Evolutionary conservation across 306 rosid species (phyloP).

Genomic region (Trifolium subterraneum): DNA sequence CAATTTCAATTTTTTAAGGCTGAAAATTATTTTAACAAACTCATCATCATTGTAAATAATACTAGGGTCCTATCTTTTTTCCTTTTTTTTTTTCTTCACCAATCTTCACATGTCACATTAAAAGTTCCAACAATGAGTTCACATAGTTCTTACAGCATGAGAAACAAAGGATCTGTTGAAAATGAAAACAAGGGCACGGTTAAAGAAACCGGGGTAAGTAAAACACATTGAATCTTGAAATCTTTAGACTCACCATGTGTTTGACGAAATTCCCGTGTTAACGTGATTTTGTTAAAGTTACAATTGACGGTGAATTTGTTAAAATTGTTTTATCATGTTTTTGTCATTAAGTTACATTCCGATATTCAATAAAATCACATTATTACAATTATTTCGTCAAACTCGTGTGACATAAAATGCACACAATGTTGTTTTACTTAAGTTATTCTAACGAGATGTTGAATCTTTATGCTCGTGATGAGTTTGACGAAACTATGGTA

Average conservation of each 20-base stretch:
- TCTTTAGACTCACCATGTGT: not conserved
- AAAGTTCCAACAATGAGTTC: conserved; percentile 37
- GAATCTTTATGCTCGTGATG: not conserved
- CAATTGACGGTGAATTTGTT: not conserved
- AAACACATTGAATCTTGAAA: not conserved
- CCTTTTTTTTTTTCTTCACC: not conserved
- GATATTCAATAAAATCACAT: not conserved
- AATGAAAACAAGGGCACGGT: conserved; percentile 37
- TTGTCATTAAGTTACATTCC: no score
- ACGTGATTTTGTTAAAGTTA: not conserved
- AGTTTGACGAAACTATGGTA: not conserved
- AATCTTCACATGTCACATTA: conserved; percentile 2
- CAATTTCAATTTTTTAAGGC: conserved; percentile 2
- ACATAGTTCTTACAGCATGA: conserved; percentile 45
- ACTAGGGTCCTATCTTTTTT: not conserved
- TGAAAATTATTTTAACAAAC: conserved; percentile 5
- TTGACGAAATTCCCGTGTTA: not conserved
- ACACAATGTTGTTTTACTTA: no score
- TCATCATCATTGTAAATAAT: not conserved
- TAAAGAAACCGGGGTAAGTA: conserved; percentile 43
- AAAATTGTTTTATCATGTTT: no score
- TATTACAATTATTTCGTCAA: no score
- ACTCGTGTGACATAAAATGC: no score
- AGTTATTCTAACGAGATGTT: not conserved
- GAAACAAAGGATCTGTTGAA: conserved; percentile 45